Conservation (phyloP, 2,329 filamentous ascomycete genomes). For the Arthroderma sp. region DNA sequence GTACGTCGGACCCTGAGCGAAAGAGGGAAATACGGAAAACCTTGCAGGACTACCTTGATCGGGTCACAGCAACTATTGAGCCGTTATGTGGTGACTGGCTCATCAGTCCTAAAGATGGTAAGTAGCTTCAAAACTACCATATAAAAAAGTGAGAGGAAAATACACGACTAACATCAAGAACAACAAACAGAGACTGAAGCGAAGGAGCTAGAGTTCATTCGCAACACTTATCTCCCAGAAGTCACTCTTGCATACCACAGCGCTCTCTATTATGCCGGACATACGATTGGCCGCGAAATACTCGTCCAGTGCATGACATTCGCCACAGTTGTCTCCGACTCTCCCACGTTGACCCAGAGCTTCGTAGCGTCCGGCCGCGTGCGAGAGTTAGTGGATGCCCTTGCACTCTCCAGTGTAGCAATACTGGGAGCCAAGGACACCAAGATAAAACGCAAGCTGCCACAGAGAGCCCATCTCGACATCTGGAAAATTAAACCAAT, state of each 20-base stretch:
- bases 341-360: constrained; percentile 50
- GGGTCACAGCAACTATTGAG: constrained; percentile 43
- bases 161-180: background rate
- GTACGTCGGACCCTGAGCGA: constrained; percentile 16
- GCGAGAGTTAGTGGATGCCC: constrained; percentile 60
- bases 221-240: constrained; percentile 72
- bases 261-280: constrained; percentile 66
- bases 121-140: constrained; percentile 13
- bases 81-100: constrained; percentile 54
- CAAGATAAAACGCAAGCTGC: constrained; percentile 27
- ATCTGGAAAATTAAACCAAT: constrained; percentile 17
- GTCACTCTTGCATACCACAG: constrained; percentile 71
- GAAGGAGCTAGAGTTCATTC: constrained; percentile 49
- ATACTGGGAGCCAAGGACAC: constrained; percentile 28
- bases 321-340: constrained; percentile 60
- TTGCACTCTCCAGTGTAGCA: constrained; percentile 65
- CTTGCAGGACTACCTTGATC: constrained; percentile 43
- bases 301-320: constrained; percentile 80
- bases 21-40: constrained; percentile 41
- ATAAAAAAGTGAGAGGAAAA: background rate
- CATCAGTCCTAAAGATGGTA: constrained; percentile 42
- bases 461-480: constrained; percentile 15
- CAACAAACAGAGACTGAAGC: constrained; percentile 38
- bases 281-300: constrained; percentile 58
- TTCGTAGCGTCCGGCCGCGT: constrained; percentile 55